Percentiles rank a stretch among this genome's conserved stretches.
Conservation (phyloP, 2,329 filamentous ascomycete genomes). For the Claviceps sp. region DNA sequence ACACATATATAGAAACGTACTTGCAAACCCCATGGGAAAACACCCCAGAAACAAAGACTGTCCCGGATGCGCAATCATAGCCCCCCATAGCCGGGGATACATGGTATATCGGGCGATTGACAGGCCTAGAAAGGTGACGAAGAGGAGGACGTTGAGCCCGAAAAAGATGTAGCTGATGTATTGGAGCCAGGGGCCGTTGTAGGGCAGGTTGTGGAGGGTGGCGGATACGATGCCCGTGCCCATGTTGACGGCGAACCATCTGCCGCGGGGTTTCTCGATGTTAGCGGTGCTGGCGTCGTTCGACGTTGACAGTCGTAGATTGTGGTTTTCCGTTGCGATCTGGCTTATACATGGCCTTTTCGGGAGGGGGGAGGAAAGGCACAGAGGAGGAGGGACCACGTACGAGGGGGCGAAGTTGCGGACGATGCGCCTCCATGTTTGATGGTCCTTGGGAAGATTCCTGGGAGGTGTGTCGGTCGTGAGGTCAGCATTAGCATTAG, state of each 20-base stretch:
- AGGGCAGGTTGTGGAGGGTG: conserved; percentile 48
- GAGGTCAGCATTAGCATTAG: no score
- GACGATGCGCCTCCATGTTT: conserved; percentile 31
- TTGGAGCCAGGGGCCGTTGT: conserved; percentile 42
- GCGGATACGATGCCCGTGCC: conserved; percentile 56
- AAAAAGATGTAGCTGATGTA: conserved; percentile 50
- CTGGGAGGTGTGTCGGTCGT: conserved; percentile 13
- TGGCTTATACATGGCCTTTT: no score
- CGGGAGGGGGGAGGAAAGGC: no score
- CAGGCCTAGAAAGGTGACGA: conserved; percentile 37
- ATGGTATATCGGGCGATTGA: conserved; percentile 47
- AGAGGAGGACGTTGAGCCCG: conserved; percentile 43
- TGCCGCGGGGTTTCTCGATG: conserved; percentile 6
- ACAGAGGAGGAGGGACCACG: conserved; percentile 11
- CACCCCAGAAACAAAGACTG: conserved; percentile 58
- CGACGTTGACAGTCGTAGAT: background rate
- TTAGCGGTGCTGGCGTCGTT: background rate
- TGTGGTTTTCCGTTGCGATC: no score
- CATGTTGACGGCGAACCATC: conserved; percentile 51
- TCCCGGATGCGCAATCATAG: conserved; percentile 52
- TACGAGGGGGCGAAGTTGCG: conserved; percentile 43
- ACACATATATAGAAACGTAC: conserved; percentile 12
- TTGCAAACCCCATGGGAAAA: conserved; percentile 56
- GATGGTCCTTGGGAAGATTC: conserved; percentile 13
- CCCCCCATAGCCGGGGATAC: conserved; percentile 51